Conservation (phyloP, 148 eudicot species). For the Vaccinium vitisidaea region DNA sequence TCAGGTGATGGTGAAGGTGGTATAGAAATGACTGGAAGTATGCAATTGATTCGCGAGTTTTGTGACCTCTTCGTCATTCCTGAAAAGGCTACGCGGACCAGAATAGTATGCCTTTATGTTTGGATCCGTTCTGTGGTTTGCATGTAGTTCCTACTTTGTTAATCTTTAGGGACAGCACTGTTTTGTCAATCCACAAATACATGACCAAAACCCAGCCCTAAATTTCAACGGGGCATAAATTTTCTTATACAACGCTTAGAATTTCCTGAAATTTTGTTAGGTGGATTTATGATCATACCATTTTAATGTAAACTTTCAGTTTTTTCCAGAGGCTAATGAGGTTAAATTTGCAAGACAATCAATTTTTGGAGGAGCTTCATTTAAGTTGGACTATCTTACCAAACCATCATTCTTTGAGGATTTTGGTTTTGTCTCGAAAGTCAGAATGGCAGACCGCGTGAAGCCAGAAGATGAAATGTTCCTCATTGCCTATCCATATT, state of each 20-base stretch:
- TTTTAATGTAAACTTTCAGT: conserved; percentile 47
- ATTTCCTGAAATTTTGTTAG: background rate
- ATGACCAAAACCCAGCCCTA: background rate
- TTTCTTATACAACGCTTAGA: background rate
- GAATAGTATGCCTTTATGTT: conserved; percentile 70
- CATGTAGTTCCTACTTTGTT: conserved; percentile 3
- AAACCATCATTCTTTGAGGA: conserved; percentile 91
- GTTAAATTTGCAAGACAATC: conserved; percentile 73
- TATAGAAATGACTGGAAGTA: conserved; percentile 92
- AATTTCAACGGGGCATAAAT: background rate
- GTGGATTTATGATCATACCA: conserved; percentile 6
- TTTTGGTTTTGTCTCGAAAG: conserved; percentile 76
- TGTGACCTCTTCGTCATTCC: conserved; percentile 76
- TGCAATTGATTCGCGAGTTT: conserved; percentile 89
- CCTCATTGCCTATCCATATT: conserved; percentile 88
- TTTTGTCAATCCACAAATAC: background rate
- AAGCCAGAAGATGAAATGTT: conserved; percentile 87
- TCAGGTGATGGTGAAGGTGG: conserved; percentile 99
- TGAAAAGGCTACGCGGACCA: conserved; percentile 70
- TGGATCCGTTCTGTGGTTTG: background rate
- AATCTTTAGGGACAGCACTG: background rate
- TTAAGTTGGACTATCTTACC: conserved; percentile 90
- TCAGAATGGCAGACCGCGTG: conserved; percentile 91
- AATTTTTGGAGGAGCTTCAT: conserved; percentile 79
- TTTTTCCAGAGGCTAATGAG: conserved; percentile 97